Evolutionary conservation across 2,329 filamentous ascomycete species (phyloP).

Genomic region (Trichophaea hybrida): DNA sequence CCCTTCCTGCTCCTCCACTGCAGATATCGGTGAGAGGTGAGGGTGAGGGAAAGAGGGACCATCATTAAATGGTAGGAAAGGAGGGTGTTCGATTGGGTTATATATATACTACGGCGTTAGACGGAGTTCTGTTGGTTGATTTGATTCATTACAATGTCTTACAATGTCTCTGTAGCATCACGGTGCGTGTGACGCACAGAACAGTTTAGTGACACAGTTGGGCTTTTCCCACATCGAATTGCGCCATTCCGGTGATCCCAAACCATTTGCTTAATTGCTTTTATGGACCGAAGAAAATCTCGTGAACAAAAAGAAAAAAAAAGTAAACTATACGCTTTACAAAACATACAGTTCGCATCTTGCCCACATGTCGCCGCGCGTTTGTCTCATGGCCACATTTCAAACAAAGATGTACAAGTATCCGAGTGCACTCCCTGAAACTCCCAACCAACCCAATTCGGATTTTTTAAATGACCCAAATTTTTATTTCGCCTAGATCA

Average conservation of each 20-base stretch:
- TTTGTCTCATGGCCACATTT: neutral
- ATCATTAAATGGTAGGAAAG: too few relatives aligned
- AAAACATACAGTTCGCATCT: too few relatives aligned
- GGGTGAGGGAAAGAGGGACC: neutral
- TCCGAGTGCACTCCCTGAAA: neutral
- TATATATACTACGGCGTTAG: too few relatives aligned
- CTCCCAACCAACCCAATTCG: neutral
- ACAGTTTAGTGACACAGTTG: neutral
- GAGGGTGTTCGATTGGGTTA: too few relatives aligned
- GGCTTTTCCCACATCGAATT: neutral
- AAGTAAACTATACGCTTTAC: neutral
- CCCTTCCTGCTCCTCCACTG: neutral
- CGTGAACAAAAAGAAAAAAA: neutral
- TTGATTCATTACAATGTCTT: too few relatives aligned
- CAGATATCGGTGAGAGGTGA: slow-evolving; percentile 32
- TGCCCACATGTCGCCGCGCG: neutral
- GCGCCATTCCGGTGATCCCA: neutral
- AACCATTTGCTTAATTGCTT: neutral
- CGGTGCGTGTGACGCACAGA: too few relatives aligned
- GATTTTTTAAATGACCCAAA: neutral
- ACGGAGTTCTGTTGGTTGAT: too few relatives aligned
- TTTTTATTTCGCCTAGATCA: slow-evolving; percentile 2
- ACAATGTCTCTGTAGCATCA: too few relatives aligned
- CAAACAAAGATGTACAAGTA: neutral
- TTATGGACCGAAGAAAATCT: neutral